Conservation (phyloP, 1,284 basidiomycete genomes). For the Ganoderma multipileum region DNA sequence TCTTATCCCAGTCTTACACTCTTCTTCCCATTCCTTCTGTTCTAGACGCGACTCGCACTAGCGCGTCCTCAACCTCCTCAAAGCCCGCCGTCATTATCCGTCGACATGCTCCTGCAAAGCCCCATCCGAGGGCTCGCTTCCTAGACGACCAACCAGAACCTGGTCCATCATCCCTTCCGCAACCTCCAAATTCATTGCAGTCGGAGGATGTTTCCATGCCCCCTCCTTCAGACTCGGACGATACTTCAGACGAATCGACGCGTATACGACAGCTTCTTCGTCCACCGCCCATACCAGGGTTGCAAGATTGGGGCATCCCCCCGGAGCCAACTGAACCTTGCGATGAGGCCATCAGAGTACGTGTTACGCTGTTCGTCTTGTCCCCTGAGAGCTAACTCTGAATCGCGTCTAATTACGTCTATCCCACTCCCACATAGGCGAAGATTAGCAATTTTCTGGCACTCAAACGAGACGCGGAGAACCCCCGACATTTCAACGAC, state of each 20-base stretch:
- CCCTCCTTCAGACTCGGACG: conserved; percentile 3
- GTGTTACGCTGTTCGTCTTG: conserved; percentile 32
- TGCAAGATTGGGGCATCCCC: conserved; percentile 84
- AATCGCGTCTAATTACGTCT: conserved; percentile 34
- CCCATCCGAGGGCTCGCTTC: conserved; percentile 54
- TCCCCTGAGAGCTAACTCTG: neutral
- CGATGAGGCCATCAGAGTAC: conserved; percentile 68
- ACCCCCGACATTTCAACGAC: conserved; percentile 93
- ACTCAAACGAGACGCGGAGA: conserved; percentile 66
- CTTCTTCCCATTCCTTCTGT: neutral
- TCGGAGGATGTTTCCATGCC: neutral
- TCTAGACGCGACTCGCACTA: neutral
- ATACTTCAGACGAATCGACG: conserved; percentile 49
- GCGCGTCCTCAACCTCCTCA: conserved; percentile 16
- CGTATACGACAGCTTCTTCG: conserved; percentile 61
- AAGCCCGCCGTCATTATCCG: conserved; percentile 68
- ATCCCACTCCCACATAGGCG: conserved; percentile 54
- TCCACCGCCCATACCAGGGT: conserved; percentile 68
- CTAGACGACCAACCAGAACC: conserved; percentile 46
- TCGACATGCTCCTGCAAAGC: conserved; percentile 53
- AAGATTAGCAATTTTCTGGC: conserved; percentile 81
- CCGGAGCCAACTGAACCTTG: conserved; percentile 59
- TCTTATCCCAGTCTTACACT: neutral
- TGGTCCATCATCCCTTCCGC: conserved; percentile 16
- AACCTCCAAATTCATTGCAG: conserved; percentile 25